Percentiles rank a stretch among this genome's conserved stretches.
These are phyloP conservation scores for Debaryomyces robertsiae DNA, from an alignment of 1,139 yeast species.

Conservation along the genomic window DNA sequence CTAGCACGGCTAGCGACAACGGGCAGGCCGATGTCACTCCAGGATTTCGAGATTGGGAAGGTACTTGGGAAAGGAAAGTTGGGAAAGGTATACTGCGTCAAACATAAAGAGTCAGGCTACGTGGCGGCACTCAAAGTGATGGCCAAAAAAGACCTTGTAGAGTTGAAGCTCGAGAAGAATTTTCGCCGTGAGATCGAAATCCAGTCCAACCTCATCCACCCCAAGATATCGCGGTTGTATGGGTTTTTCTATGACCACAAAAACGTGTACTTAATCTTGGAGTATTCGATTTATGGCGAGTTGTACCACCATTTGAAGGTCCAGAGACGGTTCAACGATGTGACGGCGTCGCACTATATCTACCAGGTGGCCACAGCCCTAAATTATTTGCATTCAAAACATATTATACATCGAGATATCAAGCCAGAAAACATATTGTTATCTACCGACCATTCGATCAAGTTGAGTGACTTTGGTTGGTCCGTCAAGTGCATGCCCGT, in stretches of 20 bases:
- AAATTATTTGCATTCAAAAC: constrained; percentile 70
- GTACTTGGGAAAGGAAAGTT: constrained; percentile 91
- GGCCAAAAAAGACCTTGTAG: constrained; percentile 77
- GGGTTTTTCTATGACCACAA: constrained; percentile 83
- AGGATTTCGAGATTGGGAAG: constrained; percentile 85
- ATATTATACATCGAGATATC: constrained; percentile 86
- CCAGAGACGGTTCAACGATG: constrained; percentile 68
- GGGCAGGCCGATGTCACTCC: constrained; percentile 27
- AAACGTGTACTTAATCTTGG: constrained; percentile 81
- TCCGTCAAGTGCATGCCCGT: constrained; percentile 52
- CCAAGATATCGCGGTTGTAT: constrained; percentile 75
- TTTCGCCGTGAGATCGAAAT: constrained; percentile 90
- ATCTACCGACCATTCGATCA: constrained; percentile 70
- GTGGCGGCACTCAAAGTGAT: constrained; percentile 90
- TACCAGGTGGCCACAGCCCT: constrained; percentile 84
- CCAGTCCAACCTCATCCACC: constrained; percentile 76
- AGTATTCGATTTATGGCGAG: constrained; percentile 87
- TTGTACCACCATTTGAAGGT: constrained; percentile 70
- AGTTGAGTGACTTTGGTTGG: constrained; percentile 96
- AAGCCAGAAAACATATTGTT: constrained; percentile 89
- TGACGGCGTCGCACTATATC: constrained; percentile 74
- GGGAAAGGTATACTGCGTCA: constrained; percentile 89
- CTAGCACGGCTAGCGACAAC: constrained; percentile 6
- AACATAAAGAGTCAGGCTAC: constrained; percentile 72
- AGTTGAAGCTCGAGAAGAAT: constrained; percentile 81